A percentile compares a stretch with the other conserved stretches of the same genome.
phyloP scores from a whole-genome alignment of 306 rosid genomes.

The Bauhinia variegata region DNA sequence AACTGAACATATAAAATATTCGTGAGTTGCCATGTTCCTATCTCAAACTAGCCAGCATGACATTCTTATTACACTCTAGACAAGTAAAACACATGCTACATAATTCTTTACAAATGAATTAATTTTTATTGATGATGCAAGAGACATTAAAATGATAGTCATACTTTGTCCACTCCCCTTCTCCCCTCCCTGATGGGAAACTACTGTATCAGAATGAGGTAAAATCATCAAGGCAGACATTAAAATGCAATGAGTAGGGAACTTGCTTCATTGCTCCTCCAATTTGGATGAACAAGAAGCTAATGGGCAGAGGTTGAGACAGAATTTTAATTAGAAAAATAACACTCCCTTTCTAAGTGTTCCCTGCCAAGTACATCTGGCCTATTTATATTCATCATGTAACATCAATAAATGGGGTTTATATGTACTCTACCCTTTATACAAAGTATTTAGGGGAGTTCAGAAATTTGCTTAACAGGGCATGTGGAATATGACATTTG shows the following conservation, averaged over 20 bases:
- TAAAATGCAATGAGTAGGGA: not conserved
- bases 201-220: not conserved
- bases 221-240: not conserved
- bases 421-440: not conserved
- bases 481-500: no score
- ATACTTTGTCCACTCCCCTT: conserved; percentile 8
- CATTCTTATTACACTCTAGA: conserved; percentile 20
- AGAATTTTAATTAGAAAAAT: not conserved
- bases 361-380: not conserved
- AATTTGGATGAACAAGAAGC: not conserved
- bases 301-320: not conserved
- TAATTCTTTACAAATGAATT: not conserved
- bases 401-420: not conserved
- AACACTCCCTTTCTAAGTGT: not conserved
- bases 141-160: not conserved
- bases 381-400: not conserved
- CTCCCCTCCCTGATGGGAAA: not conserved
- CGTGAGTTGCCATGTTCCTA: not conserved
- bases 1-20: not conserved
- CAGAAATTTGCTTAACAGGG: no score
- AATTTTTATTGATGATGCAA: conserved; percentile 4
- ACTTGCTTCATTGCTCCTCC: not conserved
- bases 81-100: conserved; percentile 1
- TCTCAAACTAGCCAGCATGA: conserved; percentile 19
- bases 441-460: no score